Percentiles rank a stretch among this genome's conserved stretches.
phyloP scores from a whole-genome alignment of 306 rosid species.

The Betula pendula region DNA sequence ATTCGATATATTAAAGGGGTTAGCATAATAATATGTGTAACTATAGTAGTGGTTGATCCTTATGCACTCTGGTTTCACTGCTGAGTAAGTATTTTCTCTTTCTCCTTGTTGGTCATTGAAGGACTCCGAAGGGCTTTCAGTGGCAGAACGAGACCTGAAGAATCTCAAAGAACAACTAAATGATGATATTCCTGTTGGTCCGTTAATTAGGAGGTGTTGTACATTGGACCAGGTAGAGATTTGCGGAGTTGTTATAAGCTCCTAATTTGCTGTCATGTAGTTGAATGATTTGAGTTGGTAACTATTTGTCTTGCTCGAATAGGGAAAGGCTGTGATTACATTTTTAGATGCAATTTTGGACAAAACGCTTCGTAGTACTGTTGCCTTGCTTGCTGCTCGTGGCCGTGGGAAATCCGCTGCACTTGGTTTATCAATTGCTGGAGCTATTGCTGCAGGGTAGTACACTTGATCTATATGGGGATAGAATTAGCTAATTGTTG shows the following conservation, averaged over 20 bases:
- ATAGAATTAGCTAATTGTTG: background rate
- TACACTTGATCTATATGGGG: background rate
- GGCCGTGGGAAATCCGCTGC: constrained; percentile 99
- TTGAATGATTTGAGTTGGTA: constrained; percentile 12
- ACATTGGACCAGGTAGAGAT: constrained; percentile 83
- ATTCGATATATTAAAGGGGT: background rate
- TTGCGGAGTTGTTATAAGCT: background rate
- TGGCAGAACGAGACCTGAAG: constrained; percentile 73
- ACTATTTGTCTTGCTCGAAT: constrained; percentile 18
- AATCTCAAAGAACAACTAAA: constrained; percentile 76
- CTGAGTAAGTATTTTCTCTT: constrained; percentile 25
- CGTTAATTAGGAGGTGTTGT: constrained; percentile 78
- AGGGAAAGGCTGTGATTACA: constrained; percentile 91
- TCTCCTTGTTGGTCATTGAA: constrained; percentile 36
- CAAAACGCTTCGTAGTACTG: constrained; percentile 75
- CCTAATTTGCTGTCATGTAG: background rate
- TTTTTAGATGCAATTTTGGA: constrained; percentile 85
- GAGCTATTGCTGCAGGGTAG: constrained; percentile 94
- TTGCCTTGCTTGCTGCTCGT: constrained; percentile 88
- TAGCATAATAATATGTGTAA: background rate
- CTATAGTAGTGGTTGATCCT: constrained; percentile 10
- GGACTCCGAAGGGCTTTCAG: constrained; percentile 77
- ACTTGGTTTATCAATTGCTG: constrained; percentile 90
- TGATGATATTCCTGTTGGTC: constrained; percentile 87
- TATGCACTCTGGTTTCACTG: constrained; percentile 21